Base-by-base conservation (phyloP, 176 grass and related monocot genomes). In the Cocos nucifera region DNA sequence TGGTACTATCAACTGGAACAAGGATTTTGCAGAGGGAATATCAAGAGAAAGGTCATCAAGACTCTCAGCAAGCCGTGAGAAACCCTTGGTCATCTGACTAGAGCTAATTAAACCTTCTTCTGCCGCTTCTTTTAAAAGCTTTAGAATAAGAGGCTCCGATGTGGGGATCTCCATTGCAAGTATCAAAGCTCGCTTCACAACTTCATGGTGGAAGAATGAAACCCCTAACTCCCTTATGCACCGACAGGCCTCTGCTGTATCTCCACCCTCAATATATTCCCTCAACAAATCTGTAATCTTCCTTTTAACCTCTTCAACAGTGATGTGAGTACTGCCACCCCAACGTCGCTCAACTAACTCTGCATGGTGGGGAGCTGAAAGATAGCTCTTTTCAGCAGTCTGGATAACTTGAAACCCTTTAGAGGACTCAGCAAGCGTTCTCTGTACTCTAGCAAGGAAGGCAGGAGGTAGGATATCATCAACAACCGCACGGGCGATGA, bases 11-110 rank as follows among this genome's bases (percentile, higher is more conserved):
- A 6, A 22, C 53, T 55, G 51, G 29, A 68, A 56, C 19, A 68
- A 68, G 18, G 53, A 68, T 44, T 56, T 68, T 56, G 65, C 65
- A 48, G 25, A 39, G 4, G 53, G 65, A 56, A 68, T 68, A 57
- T 68, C 65, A 21, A 68, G 65, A 68, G 65, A 68, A 18, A 68
- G 65, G 51, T 68, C 65, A 57, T 68, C 65, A 6, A 68, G 51
- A 53, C 65, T 68, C 22, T 44, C 52, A 23, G 65, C 65, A 56
- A 68, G 51, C 7, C 65, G 52, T 22, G 52, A 68, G 24, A 68
- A 68, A 15, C 65, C 65, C 18, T 48, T 68, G 51, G 18, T 44
- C 65, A 68, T 68, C 28, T 68, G 65, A 68, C 65, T 68, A 21
- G 65, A 56, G 22, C 65, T 68, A 25, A 68, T 56, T 44, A 68